These are phyloP conservation scores for sunflower (Helianthus annuus) DNA, from an alignment of 129 eudicot genomes.

Conservation along the genomic window DNA sequence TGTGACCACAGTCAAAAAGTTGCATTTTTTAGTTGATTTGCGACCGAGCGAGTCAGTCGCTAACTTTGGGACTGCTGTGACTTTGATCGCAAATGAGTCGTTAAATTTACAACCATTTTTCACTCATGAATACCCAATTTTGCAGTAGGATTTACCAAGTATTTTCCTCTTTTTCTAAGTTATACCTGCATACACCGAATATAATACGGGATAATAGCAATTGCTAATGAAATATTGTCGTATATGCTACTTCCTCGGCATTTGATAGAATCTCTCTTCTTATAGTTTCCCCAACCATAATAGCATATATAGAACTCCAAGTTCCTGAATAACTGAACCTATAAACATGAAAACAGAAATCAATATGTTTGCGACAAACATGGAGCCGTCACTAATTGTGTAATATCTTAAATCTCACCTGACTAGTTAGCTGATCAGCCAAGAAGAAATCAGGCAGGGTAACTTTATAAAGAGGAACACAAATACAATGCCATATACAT, in stretches of 20 bases:
- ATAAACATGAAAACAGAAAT: no score
- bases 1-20: no score
- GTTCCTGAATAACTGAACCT: conserved; percentile 59
- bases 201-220: conserved; percentile 65
- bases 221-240: conserved; percentile 28
- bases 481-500: conserved; percentile 56
- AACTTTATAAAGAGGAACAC: conserved; percentile 70
- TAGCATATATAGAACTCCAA: conserved; percentile 65
- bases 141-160: no score
- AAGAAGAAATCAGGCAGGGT: conserved; percentile 73
- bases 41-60: no score
- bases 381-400: no score
- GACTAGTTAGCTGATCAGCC: conserved; percentile 59
- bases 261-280: conserved; percentile 34
- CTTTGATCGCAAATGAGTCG: no score
- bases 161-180: no score
- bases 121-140: no score
- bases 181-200: conserved; percentile 61
- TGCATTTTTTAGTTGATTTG: no score
- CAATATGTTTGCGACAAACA: no score
- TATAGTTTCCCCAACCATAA: conserved; percentile 61
- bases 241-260: conserved; percentile 29
- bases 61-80: no score
- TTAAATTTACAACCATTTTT: no score
- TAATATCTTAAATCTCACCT: background rate